These are phyloP conservation scores for Basidiobolus meristosporus DNA, from an alignment of 371 early-diverging fungal genomes.

Conservation along the genomic window DNA sequence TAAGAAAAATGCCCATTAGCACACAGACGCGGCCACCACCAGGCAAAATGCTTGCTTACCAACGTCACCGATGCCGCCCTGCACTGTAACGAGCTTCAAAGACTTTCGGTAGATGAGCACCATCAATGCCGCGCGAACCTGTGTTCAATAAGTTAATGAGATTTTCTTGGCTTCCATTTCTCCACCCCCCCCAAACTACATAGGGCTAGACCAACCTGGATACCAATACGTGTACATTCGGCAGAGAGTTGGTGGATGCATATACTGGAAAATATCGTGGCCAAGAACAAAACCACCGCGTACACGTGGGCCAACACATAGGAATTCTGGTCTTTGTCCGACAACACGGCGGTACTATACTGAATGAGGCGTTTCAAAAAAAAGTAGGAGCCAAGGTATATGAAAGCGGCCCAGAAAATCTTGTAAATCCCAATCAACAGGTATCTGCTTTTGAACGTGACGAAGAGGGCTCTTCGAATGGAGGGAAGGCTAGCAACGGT, in stretches of 20 bases:
- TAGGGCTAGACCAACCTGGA: constrained; percentile 19
- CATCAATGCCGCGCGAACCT: constrained; percentile 41
- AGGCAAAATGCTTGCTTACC: no score
- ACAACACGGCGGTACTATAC: constrained; percentile 8
- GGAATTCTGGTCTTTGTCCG: background rate
- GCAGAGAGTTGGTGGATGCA: constrained; percentile 29
- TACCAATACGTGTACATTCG: constrained; percentile 29
- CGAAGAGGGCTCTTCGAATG: background rate
- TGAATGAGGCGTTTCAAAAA: constrained; percentile 18
- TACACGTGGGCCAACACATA: constrained; percentile 17
- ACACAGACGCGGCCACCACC: no score
- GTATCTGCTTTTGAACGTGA: constrained; percentile 2
- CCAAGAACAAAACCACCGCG: constrained; percentile 22
- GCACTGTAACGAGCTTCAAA: constrained; percentile 26
- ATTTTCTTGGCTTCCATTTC: no score
- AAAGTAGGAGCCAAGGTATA: constrained; percentile 28
- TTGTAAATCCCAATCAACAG: constrained; percentile 32
- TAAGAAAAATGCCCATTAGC: no score
- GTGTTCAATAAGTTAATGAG: no score
- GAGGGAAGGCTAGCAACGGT: background rate
- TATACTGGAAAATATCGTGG: constrained; percentile 16
- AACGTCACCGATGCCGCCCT: constrained; percentile 40
- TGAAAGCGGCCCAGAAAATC: constrained; percentile 28
- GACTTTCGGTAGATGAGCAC: constrained; percentile 47
- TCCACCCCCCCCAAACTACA: no score